These are phyloP conservation scores for Beauveria brongniartii DNA, from an alignment of 2,329 filamentous ascomycete species.

Conservation along the genomic window DNA sequence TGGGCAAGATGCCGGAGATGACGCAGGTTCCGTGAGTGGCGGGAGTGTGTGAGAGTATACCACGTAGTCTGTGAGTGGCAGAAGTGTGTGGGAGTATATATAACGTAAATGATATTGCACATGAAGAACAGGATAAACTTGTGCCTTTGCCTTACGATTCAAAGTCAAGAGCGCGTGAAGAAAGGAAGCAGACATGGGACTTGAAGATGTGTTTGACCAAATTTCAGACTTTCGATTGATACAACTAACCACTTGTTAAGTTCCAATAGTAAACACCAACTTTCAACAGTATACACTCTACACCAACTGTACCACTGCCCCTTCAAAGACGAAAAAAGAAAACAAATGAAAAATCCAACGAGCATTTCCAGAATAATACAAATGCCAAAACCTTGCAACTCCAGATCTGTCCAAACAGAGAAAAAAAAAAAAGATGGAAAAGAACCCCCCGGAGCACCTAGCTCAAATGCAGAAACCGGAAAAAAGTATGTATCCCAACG, in stretches of 20 bases:
- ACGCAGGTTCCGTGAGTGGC: slow-evolving; percentile 25
- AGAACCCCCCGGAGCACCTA: not conserved
- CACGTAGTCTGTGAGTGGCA: not conserved
- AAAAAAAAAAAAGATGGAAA: not conserved
- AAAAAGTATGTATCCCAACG: not conserved
- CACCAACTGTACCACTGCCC: not conserved
- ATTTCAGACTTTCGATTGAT: not conserved
- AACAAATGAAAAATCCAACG: not conserved
- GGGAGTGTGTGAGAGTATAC: not conserved
- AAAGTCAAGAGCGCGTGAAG: not conserved
- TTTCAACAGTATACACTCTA: not conserved
- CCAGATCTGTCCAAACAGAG: not conserved
- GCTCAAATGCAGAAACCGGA: not conserved
- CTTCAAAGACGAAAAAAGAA: not conserved
- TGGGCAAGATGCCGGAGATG: slow-evolving; percentile 31
- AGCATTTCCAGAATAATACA: not conserved
- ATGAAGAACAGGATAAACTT: not conserved
- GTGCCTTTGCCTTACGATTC: not conserved
- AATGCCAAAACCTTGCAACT: not conserved
- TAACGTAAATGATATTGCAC: no score
- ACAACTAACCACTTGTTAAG: no score
- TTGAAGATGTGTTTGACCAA: not conserved
- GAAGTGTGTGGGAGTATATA: no score
- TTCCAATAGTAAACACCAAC: not conserved
- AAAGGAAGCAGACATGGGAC: not conserved